These are phyloP conservation scores for Fusarium caatingaense DNA, from an alignment of 2,329 filamentous ascomycete genomes.

Conservation along the genomic window DNA sequence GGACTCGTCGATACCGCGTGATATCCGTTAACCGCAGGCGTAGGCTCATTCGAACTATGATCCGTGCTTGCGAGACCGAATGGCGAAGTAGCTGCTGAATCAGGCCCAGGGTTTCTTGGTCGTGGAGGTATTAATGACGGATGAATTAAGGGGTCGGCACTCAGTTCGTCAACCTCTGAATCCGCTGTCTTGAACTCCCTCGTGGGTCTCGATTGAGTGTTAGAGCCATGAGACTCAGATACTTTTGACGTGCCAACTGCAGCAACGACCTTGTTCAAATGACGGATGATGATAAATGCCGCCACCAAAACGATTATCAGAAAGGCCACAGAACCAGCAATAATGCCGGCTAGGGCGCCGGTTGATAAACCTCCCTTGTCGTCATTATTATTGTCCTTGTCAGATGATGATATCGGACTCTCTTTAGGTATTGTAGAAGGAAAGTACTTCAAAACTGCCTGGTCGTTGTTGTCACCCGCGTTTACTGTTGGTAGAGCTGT, in stretches of 20 bases:
- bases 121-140: constrained; percentile 51
- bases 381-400: constrained; percentile 38
- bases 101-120: constrained; percentile 41
- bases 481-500: constrained; percentile 46
- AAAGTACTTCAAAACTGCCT: constrained; percentile 57
- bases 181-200: constrained; percentile 55
- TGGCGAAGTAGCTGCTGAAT: constrained; percentile 34
- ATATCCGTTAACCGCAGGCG: constrained; percentile 43
- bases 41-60: constrained; percentile 47
- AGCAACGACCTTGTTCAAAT: constrained; percentile 60
- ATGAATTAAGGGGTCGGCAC: constrained; percentile 57
- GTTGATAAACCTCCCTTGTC: constrained; percentile 52
- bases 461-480: constrained; percentile 39
- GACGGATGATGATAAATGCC: constrained; percentile 62
- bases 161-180: constrained; percentile 58
- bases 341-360: constrained; percentile 63
- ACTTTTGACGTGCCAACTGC: constrained; percentile 53
- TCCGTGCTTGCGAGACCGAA: constrained; percentile 38
- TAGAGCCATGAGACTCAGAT: constrained; percentile 47
- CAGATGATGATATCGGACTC: constrained; percentile 42
- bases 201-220: constrained; percentile 50
- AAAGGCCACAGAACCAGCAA: constrained; percentile 62
- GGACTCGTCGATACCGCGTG: constrained; percentile 40
- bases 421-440: constrained; percentile 59
- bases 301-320: constrained; percentile 60